Evolutionary conservation across 2,329 filamentous ascomycete genomes (phyloP).

Genomic region (Cercospora zeina): DNA sequence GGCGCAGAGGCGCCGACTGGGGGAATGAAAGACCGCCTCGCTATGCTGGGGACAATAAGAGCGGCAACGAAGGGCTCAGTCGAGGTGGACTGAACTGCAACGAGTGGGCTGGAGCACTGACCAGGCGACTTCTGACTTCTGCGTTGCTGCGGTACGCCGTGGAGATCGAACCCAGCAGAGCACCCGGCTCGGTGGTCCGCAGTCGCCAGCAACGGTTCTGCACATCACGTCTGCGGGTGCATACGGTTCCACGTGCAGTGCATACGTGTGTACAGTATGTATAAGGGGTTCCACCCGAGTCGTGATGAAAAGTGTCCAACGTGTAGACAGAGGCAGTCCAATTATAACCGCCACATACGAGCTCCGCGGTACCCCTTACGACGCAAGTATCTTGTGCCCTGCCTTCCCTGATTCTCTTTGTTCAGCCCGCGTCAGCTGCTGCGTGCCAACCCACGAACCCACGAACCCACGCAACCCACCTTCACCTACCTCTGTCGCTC

Average conservation of each 20-base stretch:
- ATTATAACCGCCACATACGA: neutral
- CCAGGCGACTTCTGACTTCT: neutral
- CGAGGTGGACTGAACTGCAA: neutral
- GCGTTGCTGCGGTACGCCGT: neutral
- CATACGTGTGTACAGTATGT: too few species aligned
- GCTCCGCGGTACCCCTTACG: neutral
- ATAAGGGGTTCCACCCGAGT: too few species aligned
- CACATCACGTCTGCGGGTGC: too few species aligned
- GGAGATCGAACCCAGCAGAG: too few species aligned
- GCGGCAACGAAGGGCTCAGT: neutral
- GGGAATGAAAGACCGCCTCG: neutral
- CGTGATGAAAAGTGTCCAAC: too few species aligned
- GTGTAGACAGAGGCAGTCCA: neutral
- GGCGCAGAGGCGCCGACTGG: constrained; percentile 11
- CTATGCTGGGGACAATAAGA: neutral
- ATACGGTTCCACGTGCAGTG: too few species aligned
- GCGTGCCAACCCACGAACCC: neutral
- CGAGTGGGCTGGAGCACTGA: neutral
- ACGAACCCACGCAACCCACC: too few species aligned
- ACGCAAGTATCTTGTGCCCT: neutral
- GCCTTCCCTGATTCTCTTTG: constrained; percentile 3
- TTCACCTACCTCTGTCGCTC: constrained; percentile 5
- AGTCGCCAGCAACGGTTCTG: too few species aligned
- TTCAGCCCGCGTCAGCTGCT: neutral
- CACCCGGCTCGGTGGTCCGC: neutral